A percentile compares a stretch with the other conserved stretches of the same genome.
Conservation (phyloP, 176 grass and related monocot genomes). For the Areca catechu region DNA sequence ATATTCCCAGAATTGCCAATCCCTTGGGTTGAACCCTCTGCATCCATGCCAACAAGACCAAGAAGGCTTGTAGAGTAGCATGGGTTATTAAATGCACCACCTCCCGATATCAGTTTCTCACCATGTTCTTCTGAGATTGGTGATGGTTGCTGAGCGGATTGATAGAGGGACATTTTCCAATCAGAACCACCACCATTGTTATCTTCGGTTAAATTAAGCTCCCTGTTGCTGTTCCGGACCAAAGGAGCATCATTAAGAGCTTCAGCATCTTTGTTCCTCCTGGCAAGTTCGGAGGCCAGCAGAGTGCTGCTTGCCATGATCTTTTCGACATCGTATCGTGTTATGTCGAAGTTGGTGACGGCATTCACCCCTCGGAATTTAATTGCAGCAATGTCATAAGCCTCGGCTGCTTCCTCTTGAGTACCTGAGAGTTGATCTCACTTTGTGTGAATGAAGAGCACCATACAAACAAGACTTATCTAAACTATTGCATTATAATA, state of each 20-base stretch:
- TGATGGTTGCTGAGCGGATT: background rate
- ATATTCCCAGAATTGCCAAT: background rate
- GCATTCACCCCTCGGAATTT: conserved; percentile 89
- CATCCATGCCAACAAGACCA: conserved; percentile 23
- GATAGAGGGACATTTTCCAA: conserved; percentile 23
- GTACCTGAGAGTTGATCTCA: conserved; percentile 36
- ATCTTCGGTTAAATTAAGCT: conserved; percentile 1
- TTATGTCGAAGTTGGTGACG: conserved; percentile 96
- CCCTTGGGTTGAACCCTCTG: background rate
- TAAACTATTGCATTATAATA: no score
- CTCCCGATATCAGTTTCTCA: background rate
- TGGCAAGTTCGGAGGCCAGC: conserved; percentile 44
- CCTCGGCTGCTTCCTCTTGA: conserved; percentile 92
- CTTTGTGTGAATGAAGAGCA: background rate
- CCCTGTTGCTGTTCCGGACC: conserved; percentile 15
- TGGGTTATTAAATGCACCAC: conserved; percentile 16
- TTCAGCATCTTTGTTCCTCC: conserved; percentile 30
- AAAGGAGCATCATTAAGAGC: background rate
- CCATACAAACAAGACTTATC: no score
- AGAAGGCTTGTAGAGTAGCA: conserved; percentile 29
- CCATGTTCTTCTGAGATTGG: conserved; percentile 7
- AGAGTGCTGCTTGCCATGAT: conserved; percentile 86
- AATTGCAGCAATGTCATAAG: conserved; percentile 95
- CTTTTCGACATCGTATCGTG: conserved; percentile 78
- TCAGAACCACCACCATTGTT: conserved; percentile 7